Base-by-base conservation (phyloP, 1,284 basidiomycete species). In the Heterobasidion irregulare region DNA sequence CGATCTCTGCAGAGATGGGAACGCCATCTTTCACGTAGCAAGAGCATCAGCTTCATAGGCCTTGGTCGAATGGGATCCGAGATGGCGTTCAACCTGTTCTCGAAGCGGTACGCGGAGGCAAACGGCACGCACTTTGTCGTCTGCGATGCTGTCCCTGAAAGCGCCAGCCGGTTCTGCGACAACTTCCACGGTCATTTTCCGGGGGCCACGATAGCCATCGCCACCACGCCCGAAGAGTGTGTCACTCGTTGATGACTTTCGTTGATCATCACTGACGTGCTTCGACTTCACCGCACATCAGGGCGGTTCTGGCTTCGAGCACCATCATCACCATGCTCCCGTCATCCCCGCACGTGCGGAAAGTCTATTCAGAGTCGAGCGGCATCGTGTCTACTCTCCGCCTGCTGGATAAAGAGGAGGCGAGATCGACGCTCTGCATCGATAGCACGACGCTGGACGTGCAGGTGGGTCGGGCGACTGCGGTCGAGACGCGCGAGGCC, bases 401-500 rank as follows among this genome's bases (percentile, higher is more conserved):
- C 47, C 70, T 67, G 16, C 64, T 88, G 34, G 63, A 77, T 2
- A 54, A 59, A 5, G 68, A 72, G 15, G 71, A 73, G 16, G 69
- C 71, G 8, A 63, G 65, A 50, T 64, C 68, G 9, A 88, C 88
- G 0, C 68, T 95, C 8, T 85, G 84, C 62, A 90, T 96, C 57
- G 93, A 96, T 70, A 92, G 89, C 10, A 94, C 92, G 2, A 95
- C 93, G 0, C 75, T 94, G 47, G 90, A 94, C 61, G 86, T 94
- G 13, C 73, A 74, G 7, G 82, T 89, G 6, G 85, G 91, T 0
- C 80, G 83, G 38, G 69, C 78, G 33, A 83, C 92, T 5, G 80
- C 88, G 0, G 61, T 65, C 10, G 68, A 77, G 41, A 79, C 92
- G 2, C 71, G 72, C 43, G 61, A 64, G 26, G 69, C 75, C 15